Base-by-base conservation (phyloP, 2,329 filamentous ascomycete species). In the Neocatenulostroma microsporum region DNA sequence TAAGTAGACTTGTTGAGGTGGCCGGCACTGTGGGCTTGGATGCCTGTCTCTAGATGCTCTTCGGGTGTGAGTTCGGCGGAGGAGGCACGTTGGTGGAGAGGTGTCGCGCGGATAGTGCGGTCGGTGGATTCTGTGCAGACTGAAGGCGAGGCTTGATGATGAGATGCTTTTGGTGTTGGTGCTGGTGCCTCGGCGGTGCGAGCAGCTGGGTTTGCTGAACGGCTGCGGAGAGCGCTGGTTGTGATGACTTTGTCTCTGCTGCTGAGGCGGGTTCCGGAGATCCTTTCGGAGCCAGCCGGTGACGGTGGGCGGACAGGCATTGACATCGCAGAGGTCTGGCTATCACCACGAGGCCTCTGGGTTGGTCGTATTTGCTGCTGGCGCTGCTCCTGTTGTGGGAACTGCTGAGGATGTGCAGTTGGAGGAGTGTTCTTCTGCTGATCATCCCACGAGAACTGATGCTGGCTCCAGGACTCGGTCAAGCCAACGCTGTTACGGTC, bases 1-100 rank as follows among this genome's bases (percentile, higher is more conserved):
- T 96, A 98, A 0, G 91, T 96, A 0, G 89, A 96, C 61, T 96
- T 88, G 45, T 88, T 87, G 20, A 94, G 68, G 9, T 84, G 81
- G 13, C 89, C 89, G 30, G 80, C 78, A 57, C 94, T 85, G 55
- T 98, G 91, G 41, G 86, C 81, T 44, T 85, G 80, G 39, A 98
- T 91, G 7, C 86, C 91, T 63, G 89, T 91, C 19, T 82, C 74
- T 30, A 96, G 76, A 57, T 98, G 89, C 41, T 96, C 83, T 48
- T 96, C 88, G 0, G 85, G 72, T 3, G 84, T 82, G 55, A 86
- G 78, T 21, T 87, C 83, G 2, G 77, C 73, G 27, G 15, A 76
- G 69, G 4, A 74, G 73, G 5, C 75, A 73, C 10, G 73, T 66
- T 46, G 67, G 60, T 23, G 73, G 66, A 51, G 65, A 54, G 56